Base-by-base conservation (phyloP, 2,329 filamentous ascomycete genomes). In the Claviceps sp. region DNA sequence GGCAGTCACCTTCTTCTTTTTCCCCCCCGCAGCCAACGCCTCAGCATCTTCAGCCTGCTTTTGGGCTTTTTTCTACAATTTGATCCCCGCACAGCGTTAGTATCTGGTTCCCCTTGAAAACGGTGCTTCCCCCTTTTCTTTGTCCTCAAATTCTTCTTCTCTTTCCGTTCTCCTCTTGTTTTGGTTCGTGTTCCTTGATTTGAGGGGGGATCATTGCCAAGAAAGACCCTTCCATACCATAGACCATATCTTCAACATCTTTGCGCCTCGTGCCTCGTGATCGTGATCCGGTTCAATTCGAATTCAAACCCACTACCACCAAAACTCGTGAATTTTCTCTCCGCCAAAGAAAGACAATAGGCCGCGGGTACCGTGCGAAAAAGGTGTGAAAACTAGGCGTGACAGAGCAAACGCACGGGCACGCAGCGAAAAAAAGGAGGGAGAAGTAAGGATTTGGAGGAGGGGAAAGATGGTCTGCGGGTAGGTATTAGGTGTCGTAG, bases 231-330 rank as follows among this genome's bases (percentile, higher is more conserved):
- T 44, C 63, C 77, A 50, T 75, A 94, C 89, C 91, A 97, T 95
- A 63, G 89, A 95, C 93, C 91, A 97, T 76, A 97, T 96, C 76
- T 97, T 97, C 77, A 96, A 79, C 93, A 97, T 97, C 65, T 75
- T 90, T 73, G 48, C 19, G 41, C 3, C 10, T 19, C 40, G 13
- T 11, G 40, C 17, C 24, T 24, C 24, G 30, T 34, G 30, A 11
- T 34, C 30, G 30, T 34, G 30, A 34, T 34, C 10, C 30, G 30
- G 26, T 1, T 30, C 8, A 10, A 34, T 11, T 34, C 30, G 10
- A 11, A 0, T 34, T 43, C 19, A 24, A 24, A 11, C 42, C 30
- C 10, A 30, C 30, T 30, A 43, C 19, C 30, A 24, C 41, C 5
- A 24, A 43, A 22, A 22, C 10, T 30, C 30, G 30, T 3, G 30